Percentiles rank a stretch among this genome's conserved stretches.
These are phyloP conservation scores for Chenopodium suecicum DNA, from an alignment of 148 eudicot species.

Conservation along the genomic window DNA sequence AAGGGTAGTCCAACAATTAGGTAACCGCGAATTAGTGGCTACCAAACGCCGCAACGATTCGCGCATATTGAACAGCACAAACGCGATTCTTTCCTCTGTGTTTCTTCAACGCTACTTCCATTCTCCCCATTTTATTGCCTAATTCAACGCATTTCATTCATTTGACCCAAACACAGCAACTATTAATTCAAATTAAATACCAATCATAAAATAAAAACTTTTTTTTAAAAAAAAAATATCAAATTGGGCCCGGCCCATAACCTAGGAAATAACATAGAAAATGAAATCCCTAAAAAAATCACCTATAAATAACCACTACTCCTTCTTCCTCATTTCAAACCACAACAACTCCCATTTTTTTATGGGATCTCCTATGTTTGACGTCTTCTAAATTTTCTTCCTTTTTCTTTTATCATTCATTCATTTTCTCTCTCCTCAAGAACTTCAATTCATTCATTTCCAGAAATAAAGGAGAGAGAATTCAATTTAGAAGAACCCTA, in stretches of 20 bases:
- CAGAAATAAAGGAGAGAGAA: slow-evolving; percentile 4
- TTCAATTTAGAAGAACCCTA: not conserved
- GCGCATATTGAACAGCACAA: not conserved
- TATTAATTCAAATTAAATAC: no score
- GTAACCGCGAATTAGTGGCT: not conserved
- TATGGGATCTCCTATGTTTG: slow-evolving; percentile 16
- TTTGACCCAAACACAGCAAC: no score
- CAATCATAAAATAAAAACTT: no score
- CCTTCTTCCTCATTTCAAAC: not conserved
- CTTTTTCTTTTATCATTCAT: not conserved
- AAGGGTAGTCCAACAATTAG: not conserved
- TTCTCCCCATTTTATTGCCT: not conserved
- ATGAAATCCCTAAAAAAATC: slow-evolving; percentile 1
- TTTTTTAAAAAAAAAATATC: no score
- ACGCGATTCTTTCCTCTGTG: no score
- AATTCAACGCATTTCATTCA: no score
- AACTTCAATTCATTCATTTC: not conserved
- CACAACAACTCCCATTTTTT: not conserved
- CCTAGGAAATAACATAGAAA: not conserved
- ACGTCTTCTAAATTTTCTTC: slow-evolving; percentile 20
- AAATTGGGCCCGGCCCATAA: not conserved
- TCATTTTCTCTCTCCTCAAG: slow-evolving; percentile 8
- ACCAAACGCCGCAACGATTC: slow-evolving; percentile 1
- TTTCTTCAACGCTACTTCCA: not conserved
- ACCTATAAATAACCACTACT: slow-evolving; percentile 10